Base-by-base conservation (phyloP, 1,139 yeast species). In the Pichia sp. region DNA sequence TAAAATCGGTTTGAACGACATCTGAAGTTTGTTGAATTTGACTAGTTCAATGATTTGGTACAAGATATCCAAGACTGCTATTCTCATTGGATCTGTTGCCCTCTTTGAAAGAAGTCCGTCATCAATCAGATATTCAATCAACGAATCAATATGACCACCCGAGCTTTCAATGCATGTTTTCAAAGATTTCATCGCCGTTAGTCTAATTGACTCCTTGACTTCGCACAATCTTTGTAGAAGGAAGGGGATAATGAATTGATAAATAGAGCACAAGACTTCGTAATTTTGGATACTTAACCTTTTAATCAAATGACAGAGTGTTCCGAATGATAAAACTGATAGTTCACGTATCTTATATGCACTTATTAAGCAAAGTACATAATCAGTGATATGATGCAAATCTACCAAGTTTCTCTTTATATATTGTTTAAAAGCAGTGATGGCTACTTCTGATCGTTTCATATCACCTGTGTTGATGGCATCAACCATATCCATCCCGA, bases 251-350 rank as follows among this genome's bases (percentile, higher is more conserved):
- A 79, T 75, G 29, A 69, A 63, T 41, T 65, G 69, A 32, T 78
- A 69, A 37, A 75, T 74, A 1, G 65, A 65, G 45, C 68, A 68
- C 39, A 88, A 67, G 2, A 73, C 67, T 1, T 72, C 69, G 1
- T 79, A 71, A 52, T 84, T 81, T 64, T 86, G 96, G 62, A 81
- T 77, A 43, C 85, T 78, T 2, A 85, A 79, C 26, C 96, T 69
- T 55, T 85, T 85, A 31, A 85, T 76, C 41, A 87, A 65, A 58
- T 87, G 92, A 49, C 90, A 83, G 9, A 85, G 62, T 9, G 87
- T 74, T 11, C 86, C 78, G 58, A 85, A 85, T 2, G 84, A 73
- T 36, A 53, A 49, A 10, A 54, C 66, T n/a, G 70, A 65, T 29
- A 63, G 49, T 40, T 33, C 44, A 34, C 29, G 57, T 1, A 71